Conservation (phyloP, 1,284 basidiomycete genomes). For the Ceraceosorus bombacis region DNA sequence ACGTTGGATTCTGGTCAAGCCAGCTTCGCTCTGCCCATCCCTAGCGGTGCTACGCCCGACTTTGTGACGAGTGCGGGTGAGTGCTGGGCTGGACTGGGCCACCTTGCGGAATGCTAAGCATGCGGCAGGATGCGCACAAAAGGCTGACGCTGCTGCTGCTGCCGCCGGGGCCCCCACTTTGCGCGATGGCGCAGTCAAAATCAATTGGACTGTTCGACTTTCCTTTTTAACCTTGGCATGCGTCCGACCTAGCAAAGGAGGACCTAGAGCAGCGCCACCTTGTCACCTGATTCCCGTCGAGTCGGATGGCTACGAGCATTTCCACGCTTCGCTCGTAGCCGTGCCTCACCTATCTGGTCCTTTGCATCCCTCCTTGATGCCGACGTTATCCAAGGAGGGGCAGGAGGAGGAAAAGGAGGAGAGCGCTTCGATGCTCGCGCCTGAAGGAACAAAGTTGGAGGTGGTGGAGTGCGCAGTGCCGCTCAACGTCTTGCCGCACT, state of each 20-base stretch:
- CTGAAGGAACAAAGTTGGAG: conserved; percentile 32
- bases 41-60: conserved; percentile 38
- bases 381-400: conserved; percentile 3
- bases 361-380: neutral
- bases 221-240: conserved; percentile 32
- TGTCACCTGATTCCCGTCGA: conserved; percentile 25
- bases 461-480: conserved; percentile 46
- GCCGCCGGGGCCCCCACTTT: neutral
- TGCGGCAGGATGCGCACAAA: neutral
- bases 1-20: conserved; percentile 37
- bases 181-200: conserved; percentile 18
- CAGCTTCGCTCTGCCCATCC: conserved; percentile 30
- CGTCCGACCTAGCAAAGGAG: conserved; percentile 8
- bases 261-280: conserved; percentile 18
- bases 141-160: neutral
- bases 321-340: conserved; percentile 31
- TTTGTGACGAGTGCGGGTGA: conserved; percentile 35
- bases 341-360: conserved; percentile 16
- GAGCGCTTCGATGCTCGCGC: neutral
- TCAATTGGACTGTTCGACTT: conserved; percentile 36
- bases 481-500: conserved; percentile 34
- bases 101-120: neutral
- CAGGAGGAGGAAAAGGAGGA: conserved; percentile 1
- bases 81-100: neutral
- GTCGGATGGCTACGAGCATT: conserved; percentile 35